phyloP scores from a whole-genome alignment of 2,329 filamentous ascomycete genomes.

The Talaromyces sp. region DNA sequence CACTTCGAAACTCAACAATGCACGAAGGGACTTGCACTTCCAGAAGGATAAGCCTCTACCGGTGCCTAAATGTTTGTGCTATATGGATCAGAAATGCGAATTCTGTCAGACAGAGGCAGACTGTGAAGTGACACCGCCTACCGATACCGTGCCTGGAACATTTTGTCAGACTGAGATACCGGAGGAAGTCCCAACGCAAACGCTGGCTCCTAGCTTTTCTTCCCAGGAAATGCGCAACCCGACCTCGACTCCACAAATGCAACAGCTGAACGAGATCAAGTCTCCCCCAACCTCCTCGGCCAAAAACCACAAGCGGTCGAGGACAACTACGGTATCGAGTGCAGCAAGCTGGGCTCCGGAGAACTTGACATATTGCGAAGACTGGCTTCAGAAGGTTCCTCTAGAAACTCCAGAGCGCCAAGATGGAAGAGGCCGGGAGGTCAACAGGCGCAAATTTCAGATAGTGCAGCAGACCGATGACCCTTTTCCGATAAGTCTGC shows the following conservation, averaged over 20 bases:
- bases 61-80: slow-evolving; percentile 10
- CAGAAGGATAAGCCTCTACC: neutral
- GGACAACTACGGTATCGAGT: slow-evolving; percentile 38
- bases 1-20: slow-evolving; percentile 27
- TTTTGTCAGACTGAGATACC: neutral
- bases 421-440: slow-evolving; percentile 29
- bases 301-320: slow-evolving; percentile 29
- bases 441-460: slow-evolving; percentile 37
- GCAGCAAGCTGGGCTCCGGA: slow-evolving; percentile 40
- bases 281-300: slow-evolving; percentile 24
- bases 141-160: neutral
- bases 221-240: slow-evolving; percentile 13
- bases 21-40: slow-evolving; percentile 24
- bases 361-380: slow-evolving; percentile 39
- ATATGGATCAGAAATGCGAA: slow-evolving; percentile 6
- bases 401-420: slow-evolving; percentile 30
- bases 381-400: slow-evolving; percentile 40
- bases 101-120: neutral
- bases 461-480: slow-evolving; percentile 38
- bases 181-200: slow-evolving; percentile 2
- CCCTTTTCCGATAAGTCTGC: slow-evolving; percentile 22
- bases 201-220: slow-evolving; percentile 2
- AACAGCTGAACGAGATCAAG: slow-evolving; percentile 18
- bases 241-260: slow-evolving; percentile 17
- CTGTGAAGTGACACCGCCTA: neutral